These are phyloP conservation scores for Chaetomium olivaceum DNA, from an alignment of 2,329 filamentous ascomycete species.

Conservation along the genomic window DNA sequence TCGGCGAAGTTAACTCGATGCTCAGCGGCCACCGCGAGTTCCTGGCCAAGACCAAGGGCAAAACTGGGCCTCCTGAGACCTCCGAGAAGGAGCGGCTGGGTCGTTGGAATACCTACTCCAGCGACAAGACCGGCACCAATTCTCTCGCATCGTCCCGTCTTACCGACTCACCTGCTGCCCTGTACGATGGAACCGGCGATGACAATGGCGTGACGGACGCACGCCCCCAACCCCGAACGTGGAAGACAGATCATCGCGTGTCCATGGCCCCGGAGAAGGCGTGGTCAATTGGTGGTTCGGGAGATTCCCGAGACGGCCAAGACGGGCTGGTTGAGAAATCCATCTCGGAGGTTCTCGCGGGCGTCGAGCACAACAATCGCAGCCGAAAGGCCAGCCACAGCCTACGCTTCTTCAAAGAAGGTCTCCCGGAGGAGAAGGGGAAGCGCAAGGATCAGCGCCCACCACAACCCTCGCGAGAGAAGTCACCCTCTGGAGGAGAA, in stretches of 20 bases:
- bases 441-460: conserved; percentile 53
- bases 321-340: conserved; percentile 65
- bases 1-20: conserved; percentile 39
- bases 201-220: conserved; percentile 31
- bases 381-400: conserved; percentile 69
- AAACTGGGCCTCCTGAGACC: conserved; percentile 47
- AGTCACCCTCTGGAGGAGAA: conserved; percentile 42
- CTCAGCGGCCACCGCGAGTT: conserved; percentile 41
- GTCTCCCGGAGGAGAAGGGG: conserved; percentile 59
- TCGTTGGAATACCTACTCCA: conserved; percentile 19
- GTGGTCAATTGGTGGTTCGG: conserved; percentile 64
- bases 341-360: conserved; percentile 62
- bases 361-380: conserved; percentile 62
- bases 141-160: conserved; percentile 18
- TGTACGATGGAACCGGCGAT: conserved; percentile 19
- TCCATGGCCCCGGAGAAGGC: conserved; percentile 56
- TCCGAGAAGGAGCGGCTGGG: conserved; percentile 40
- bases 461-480: conserved; percentile 42
- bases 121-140: conserved; percentile 16
- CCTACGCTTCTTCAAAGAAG: conserved; percentile 67
- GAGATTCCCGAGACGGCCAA: conserved; percentile 48
- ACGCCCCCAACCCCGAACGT: conserved; percentile 39
- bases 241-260: conserved; percentile 46
- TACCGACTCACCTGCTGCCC: conserved; percentile 21
- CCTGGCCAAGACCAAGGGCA: conserved; percentile 36